Base-by-base conservation (phyloP, 1,284 basidiomycete genomes). In the Bjerkandera adusta region DNA sequence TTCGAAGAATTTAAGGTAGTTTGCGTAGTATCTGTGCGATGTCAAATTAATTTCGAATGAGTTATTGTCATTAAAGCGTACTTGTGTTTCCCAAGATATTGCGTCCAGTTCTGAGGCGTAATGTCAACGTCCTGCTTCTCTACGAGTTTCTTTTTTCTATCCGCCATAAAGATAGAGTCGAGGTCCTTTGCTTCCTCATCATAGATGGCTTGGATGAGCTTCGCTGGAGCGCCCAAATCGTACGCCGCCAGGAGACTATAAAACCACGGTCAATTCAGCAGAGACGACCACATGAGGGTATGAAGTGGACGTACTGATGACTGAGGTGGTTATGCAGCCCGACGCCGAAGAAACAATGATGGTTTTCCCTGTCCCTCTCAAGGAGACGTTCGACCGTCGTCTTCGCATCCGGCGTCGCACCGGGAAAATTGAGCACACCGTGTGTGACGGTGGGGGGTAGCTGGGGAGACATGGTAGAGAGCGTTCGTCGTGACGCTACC, bases 311-410 rank as follows among this genome's bases (percentile, higher is more conserved):
- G 57, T 41, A 77, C 75, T 79, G 77, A 51, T 78, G 76, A 47
- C 69, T 72, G n/a, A 85, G 66, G 60, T 87, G 84, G 57, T 85
- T 85, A 57, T 88, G 83, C 36, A 81, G 71, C 1, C 75, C 72
- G 1, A 61, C 47, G 8, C 73, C 70, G 55, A 71, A 83, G 57
- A 78, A 81, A 53, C 77, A 79, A 55, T 85, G 82, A 54, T 83
- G 76, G 7, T 62, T 59, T 46, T 77, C 65, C 38, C 77, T 70
- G 55, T 86, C 83, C 54, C 75, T 68, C 50, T 74, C 66, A 11
- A 86, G 58, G 1, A 85, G 65, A 16, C 68, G 62, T 52, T 82
- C 73, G 0, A 68, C 64, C 7, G 68, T 57, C 13, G 55, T 57
- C 41, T 78, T 81, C 2, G 76, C 68, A 25, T 70, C 65, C 13